A percentile compares a stretch with the other conserved stretches of the same genome.
Evolutionary conservation across 1,284 basidiomycete genomes (phyloP).

Genomic region (Mycosarcoma mackinlayi): DNA sequence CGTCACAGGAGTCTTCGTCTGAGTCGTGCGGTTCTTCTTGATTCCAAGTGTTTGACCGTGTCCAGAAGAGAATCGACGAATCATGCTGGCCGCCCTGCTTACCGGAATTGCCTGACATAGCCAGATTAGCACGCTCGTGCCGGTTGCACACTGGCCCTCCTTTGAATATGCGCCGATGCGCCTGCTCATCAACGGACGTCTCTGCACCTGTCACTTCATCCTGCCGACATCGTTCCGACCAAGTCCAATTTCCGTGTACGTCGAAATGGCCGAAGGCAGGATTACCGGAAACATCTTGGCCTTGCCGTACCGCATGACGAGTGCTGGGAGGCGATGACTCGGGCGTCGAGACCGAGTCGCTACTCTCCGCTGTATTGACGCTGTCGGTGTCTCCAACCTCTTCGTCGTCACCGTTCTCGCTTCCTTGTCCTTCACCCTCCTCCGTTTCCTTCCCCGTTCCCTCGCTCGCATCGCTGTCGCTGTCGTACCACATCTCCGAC

Average conservation of each 20-base stretch:
- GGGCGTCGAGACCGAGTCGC: slow-evolving; percentile 26
- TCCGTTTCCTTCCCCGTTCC: neutral
- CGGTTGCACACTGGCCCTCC: slow-evolving; percentile 15
- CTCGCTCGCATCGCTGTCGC: slow-evolving; percentile 16
- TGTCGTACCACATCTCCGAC: slow-evolving; percentile 16
- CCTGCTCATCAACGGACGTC: too few species aligned
- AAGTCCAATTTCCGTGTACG: slow-evolving; percentile 21
- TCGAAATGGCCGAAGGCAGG: slow-evolving; percentile 20
- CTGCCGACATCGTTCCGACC: slow-evolving; percentile 2
- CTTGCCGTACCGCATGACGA: slow-evolving; percentile 12
- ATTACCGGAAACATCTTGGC: neutral
- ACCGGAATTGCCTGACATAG: slow-evolving; percentile 14
- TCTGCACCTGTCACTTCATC: too few species aligned
- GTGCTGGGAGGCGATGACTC: slow-evolving; percentile 19
- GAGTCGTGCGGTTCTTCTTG: neutral
- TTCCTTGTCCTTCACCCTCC: neutral
- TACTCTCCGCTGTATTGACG: slow-evolving; percentile 22
- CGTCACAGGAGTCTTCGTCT: slow-evolving; percentile 12
- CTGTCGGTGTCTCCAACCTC: slow-evolving; percentile 29
- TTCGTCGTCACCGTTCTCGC: neutral
- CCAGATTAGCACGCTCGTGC: slow-evolving; percentile 24
- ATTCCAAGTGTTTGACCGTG: neutral
- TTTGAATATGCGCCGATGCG: too few species aligned
- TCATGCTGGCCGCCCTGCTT: neutral
- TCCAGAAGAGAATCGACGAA: neutral